Evolutionary conservation across 371 early-diverging fungal genomes (phyloP).

Genomic region (Syncephalis fuscata): DNA sequence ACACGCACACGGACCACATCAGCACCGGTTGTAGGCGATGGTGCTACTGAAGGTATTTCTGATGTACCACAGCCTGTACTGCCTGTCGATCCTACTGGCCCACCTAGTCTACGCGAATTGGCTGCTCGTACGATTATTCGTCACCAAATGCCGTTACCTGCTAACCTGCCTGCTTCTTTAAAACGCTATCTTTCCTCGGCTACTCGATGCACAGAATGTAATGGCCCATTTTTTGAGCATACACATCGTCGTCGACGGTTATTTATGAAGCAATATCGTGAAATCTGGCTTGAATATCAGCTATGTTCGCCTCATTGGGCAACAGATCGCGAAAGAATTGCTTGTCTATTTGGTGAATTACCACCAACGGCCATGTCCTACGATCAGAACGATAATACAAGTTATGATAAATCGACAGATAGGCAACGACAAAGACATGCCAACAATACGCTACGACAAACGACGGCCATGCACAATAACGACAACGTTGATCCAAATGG

Average conservation of each 20-base stretch:
- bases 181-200: slow-evolving; percentile 46
- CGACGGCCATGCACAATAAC: no score
- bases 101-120: slow-evolving; percentile 46
- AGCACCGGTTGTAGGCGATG: neutral
- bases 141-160: slow-evolving; percentile 33
- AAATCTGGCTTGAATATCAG: slow-evolving; percentile 50
- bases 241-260: slow-evolving; percentile 37
- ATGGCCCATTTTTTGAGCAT: slow-evolving; percentile 71
- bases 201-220: slow-evolving; percentile 65
- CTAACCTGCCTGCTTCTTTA: slow-evolving; percentile 26
- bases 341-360: slow-evolving; percentile 25
- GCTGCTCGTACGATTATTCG: slow-evolving; percentile 58
- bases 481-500: no score
- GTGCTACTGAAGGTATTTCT: neutral
- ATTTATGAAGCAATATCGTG: slow-evolving; percentile 35
- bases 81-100: slow-evolving; percentile 13
- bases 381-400: no score
- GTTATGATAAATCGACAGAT: no score
- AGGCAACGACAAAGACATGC: no score
- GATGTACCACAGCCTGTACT: neutral
- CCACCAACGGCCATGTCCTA: slow-evolving; percentile 9
- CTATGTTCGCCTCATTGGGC: slow-evolving; percentile 68
- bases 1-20: neutral
- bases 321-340: slow-evolving; percentile 42
- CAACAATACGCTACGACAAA: no score